Base-by-base conservation (phyloP, 768 basidiomycete species). In the Lentinula lateritia region DNA sequence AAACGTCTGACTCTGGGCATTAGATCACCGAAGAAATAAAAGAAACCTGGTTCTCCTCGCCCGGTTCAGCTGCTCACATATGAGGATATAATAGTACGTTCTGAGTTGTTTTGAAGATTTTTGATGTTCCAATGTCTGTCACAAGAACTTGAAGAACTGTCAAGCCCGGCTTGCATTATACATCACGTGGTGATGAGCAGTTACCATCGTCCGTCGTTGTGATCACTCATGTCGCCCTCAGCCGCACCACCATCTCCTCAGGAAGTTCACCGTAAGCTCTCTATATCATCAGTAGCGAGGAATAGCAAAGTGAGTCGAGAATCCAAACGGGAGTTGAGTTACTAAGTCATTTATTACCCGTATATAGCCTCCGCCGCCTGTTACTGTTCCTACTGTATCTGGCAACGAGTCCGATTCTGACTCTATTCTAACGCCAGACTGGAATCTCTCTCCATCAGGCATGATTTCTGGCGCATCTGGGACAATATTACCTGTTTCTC, bases 351-450 rank as follows among this genome's bases (percentile, higher is more conserved):
- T 60, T 10, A 60, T 35, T 34, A 9, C 46, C n/a, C 23, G n/a
- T 23, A 46, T 62, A 50, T 62, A 38, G 42, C 70, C 75, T 72
- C 63, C 72, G 64, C 69, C 72, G 60, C 13, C 67, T 60, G 60
- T 65, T 67, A 38, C 73, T 60, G 61, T 68, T 60, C 65, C 72
- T 63, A 68, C 71, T 18, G 77, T 88, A 13, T 90, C 90, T 60
- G 88, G 89, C 39, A 90, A 86, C 61, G 92, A 93, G 72, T 92
- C 89, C n/a, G 92, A 93, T 72, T 92, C 90, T 43, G 92, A 93
- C 74, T 89, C 90, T 6, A 77, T 84, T 60, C 67, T 85, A 63
- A 74, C 81, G 0, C 82, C 86, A 38, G 89, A 88, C 65, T 68
- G 76, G 52, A 72, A 78, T 5, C 70, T 81, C 23, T 72, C 79